Evolutionary conservation across 495 filamentous ascomycete genomes (phyloP).

Genomic region (Xylaria venustula): DNA sequence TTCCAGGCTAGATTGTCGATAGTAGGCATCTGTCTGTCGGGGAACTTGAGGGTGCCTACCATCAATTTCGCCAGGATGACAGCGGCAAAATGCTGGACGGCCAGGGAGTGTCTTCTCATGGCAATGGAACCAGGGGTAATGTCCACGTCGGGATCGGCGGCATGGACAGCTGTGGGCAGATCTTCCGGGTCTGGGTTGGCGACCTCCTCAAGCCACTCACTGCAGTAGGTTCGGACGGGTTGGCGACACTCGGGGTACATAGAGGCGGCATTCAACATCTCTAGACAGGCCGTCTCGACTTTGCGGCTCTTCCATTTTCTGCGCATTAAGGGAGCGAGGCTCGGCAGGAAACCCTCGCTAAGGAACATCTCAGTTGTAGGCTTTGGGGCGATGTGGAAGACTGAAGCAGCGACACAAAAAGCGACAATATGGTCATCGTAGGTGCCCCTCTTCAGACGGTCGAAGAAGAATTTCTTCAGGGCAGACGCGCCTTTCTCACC

Average conservation of each 20-base stretch:
- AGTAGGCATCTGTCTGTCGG: conserved; percentile 4
- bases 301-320: conserved; percentile 71
- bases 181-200: conserved; percentile 65
- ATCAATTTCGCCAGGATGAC: conserved; percentile 78
- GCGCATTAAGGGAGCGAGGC: conserved; percentile 67
- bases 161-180: conserved; percentile 48
- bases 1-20: conserved; percentile 24
- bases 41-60: conserved; percentile 44
- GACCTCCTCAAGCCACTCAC: conserved; percentile 77
- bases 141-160: conserved; percentile 35
- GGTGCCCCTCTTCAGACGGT: conserved; percentile 44
- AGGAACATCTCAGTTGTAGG: conserved; percentile 74
- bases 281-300: conserved; percentile 77
- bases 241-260: conserved; percentile 76
- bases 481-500: conserved; percentile 62
- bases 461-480: conserved; percentile 65
- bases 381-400: conserved; percentile 80
- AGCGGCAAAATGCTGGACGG: conserved; percentile 67
- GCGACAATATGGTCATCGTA: conserved; percentile 67
- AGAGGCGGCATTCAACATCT: conserved; percentile 88
- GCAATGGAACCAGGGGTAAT: conserved; percentile 41
- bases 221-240: conserved; percentile 75
- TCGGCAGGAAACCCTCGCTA: conserved; percentile 74
- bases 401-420: conserved; percentile 81
- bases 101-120: conserved; percentile 49